A percentile compares a stretch with the other conserved stretches of the same genome.
Conservation (phyloP, 1,284 basidiomycete species). For the Malassezia sp. region DNA sequence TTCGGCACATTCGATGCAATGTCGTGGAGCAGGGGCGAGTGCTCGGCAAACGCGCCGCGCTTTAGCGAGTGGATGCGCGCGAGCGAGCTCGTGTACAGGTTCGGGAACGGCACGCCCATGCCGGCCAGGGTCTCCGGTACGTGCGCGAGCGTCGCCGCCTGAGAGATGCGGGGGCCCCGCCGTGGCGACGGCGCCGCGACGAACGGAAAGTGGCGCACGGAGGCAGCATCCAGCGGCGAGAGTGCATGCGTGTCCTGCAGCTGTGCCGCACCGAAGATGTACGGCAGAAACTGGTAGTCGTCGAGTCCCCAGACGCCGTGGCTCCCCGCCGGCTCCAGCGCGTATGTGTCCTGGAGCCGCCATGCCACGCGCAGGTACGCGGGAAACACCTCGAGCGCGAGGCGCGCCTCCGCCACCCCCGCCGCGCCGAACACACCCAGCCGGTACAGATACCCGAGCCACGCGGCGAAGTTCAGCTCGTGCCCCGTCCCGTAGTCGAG, state of each 20-base stretch:
- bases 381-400: conserved; percentile 55
- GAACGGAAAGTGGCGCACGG: conserved; percentile 4
- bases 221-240: neutral
- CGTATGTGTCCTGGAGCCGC: conserved; percentile 76
- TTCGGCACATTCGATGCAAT: conserved; percentile 72
- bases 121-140: too few species aligned
- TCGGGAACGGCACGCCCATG: conserved; percentile 20
- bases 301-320: conserved; percentile 81
- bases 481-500: conserved; percentile 97
- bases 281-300: conserved; percentile 80
- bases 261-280: conserved; percentile 84
- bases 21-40: conserved; percentile 65
- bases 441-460: conserved; percentile 30
- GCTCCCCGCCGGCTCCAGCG: conserved; percentile 49
- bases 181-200: neutral
- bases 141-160: neutral
- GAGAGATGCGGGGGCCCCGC: conserved; percentile 6
- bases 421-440: conserved; percentile 20
- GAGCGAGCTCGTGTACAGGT: conserved; percentile 53
- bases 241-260: conserved; percentile 50
- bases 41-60: conserved; percentile 33
- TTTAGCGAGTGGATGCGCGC: conserved; percentile 51
- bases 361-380: conserved; percentile 74
- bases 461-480: conserved; percentile 52
- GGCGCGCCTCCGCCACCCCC: conserved; percentile 17